Base-by-base conservation (phyloP, 495 filamentous ascomycete genomes). In the Aspergillus panamensis region DNA sequence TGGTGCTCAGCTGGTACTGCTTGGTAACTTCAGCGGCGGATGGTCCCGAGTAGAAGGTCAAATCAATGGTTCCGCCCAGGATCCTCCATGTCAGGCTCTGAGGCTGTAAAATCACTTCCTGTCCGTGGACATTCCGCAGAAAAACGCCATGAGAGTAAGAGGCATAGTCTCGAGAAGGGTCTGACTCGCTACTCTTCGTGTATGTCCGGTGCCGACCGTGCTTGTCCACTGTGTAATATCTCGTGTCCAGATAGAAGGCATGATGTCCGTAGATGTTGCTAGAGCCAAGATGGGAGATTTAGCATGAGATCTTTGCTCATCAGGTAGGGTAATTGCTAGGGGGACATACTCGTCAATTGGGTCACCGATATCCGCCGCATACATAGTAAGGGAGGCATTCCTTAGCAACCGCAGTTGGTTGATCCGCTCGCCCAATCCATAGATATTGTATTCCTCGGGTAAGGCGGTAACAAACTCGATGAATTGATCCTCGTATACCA, bases 41-140 rank as follows among this genome's bases (percentile, higher is more conserved):
- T 6, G 84, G 84, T 0, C 84, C 84, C 35, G 82, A 73, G 59
- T 82, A 86, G 71, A 87, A 81, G 53, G 83, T 85, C 55, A 87
- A 65, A 57, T 87, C 84, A 44, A 87, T 78, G 61, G 74, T 82
- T 17, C 84, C 84, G 53, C 84, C 84, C 3, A 87, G 66, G 1
- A 84, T 78, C 39, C 90, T 82, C 90, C 90, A 95, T 5, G 87
- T 91, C 61, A 95, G 79, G 51, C 83, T 85, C 4, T 82, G 68
- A 1, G 85, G 77, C 30, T 76, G 74, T 56, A 91, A 70, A 16
- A 92, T 70, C 1, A 91, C 78, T 61, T 95, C 90, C 59, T 91
- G 88, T 7, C 84, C 86, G 65, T 96, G 90, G 9, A 84, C 77
- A 66, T 87, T 87, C 43, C 84, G 74, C 3, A 79, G 66, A 64